Conservation (phyloP, 345 rosid species). For the Linum lewisii region DNA sequence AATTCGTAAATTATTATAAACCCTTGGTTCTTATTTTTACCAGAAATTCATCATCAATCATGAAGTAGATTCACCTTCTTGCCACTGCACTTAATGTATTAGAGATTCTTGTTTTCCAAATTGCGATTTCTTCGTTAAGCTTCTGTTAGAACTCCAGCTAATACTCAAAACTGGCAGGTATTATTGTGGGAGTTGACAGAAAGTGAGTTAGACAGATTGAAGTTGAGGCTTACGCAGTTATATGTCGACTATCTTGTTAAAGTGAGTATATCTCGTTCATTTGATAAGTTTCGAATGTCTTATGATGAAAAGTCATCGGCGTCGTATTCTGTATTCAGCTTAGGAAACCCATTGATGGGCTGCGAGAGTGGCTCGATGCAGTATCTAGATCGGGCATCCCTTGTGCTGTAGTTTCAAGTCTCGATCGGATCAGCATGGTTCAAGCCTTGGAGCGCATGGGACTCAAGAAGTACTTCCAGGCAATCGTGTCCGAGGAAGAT, state of each 20-base stretch:
- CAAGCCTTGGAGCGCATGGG: slow-evolving; percentile 61
- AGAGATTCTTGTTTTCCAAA: neutral
- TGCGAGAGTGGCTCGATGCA: slow-evolving; percentile 84
- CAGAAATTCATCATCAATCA: neutral
- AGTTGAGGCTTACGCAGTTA: slow-evolving; percentile 54
- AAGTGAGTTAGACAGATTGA: slow-evolving; percentile 50
- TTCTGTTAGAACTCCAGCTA: neutral
- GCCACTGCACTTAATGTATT: neutral
- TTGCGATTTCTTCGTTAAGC: neutral
- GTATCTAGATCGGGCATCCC: slow-evolving; percentile 70
- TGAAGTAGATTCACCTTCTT: neutral
- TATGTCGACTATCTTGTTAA: slow-evolving; percentile 52
- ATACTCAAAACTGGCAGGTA: slow-evolving; percentile 39
- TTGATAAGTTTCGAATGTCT: slow-evolving; percentile 6
- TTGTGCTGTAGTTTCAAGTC: slow-evolving; percentile 90
- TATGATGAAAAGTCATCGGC: neutral
- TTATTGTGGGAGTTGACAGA: slow-evolving; percentile 54
- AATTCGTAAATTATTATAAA: slow-evolving; percentile 9
- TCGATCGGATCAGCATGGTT: slow-evolving; percentile 71
- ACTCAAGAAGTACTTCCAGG: slow-evolving; percentile 81
- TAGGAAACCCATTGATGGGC: slow-evolving; percentile 59
- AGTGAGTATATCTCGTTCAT: slow-evolving; percentile 32
- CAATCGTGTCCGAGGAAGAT: slow-evolving; percentile 84
- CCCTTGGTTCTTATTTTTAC: slow-evolving; percentile 6
- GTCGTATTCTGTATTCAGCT: slow-evolving; percentile 36